Evolutionary conservation across 1,139 yeast genomes (phyloP), one percentile per base, ranked within the genome.

Genomic region (Candida albicans): DNA sequence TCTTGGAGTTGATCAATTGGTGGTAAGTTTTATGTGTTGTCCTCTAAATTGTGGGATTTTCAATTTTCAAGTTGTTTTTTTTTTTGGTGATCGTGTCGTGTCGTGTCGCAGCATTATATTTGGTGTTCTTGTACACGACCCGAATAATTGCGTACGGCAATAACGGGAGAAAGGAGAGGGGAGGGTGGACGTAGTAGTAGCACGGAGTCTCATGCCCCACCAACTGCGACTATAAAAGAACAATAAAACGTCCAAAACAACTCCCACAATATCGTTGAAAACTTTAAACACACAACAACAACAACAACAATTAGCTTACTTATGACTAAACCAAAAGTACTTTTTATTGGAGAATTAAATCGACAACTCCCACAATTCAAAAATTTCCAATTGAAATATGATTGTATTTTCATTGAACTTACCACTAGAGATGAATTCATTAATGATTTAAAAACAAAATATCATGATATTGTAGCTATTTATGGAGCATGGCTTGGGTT

Each of bases 401-500:
- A 78, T 13, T 67, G 81, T 36, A 56, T 80, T n/a, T 59, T 60
- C 37, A 73, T 78, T 50, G 55, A 54, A 12, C 49, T 78, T 14
- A 64, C 79, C 11, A 61, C 78, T 1, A 58, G 62, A 40, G 72
- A 70, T 13, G 70, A 73, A 48, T 60, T 80, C 26, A 49, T 72
- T 24, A 51, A 52, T 11, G 73, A 71, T 44, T 64, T 72, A 44
- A 38, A 59, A 28, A 56, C 63, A 9, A 62, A 55, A 39, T 68
- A 68, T 41, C 51, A 54, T n/a, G 67, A 75, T 43, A 63, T 82
- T 24, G 68, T 68, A 15, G 89, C 83, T 7, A 72, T 84, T 24
- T 84, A 84, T 68, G 82, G 77, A 1, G 82, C 85, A 0, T 86
- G 87, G 78, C 69, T 75, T 33, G 82, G 87, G 1, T 74, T 82